A percentile compares a stretch with the other conserved stretches of the same genome.
phyloP scores from a whole-genome alignment of 2,329 filamentous ascomycete species.

The Phaeosphaeria sp. region DNA sequence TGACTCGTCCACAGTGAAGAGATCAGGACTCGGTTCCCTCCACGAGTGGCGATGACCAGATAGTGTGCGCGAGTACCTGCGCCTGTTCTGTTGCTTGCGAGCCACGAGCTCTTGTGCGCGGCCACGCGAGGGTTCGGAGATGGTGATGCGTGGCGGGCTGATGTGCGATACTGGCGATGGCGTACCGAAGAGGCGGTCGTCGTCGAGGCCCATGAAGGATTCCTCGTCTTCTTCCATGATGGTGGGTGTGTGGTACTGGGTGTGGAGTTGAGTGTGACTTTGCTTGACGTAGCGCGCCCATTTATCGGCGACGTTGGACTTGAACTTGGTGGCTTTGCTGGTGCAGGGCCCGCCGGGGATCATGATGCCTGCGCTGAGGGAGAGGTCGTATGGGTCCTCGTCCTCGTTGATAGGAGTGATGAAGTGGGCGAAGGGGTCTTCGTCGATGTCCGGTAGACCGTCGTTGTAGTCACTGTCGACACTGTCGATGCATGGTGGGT shows the following conservation, averaged over 20 bases:
- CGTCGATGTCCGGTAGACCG: conserved; percentile 50
- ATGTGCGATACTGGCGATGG: conserved; percentile 40
- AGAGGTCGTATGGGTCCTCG: conserved; percentile 49
- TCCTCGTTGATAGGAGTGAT: conserved; percentile 51
- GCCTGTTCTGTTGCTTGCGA: conserved; percentile 38
- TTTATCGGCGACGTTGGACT: conserved; percentile 46
- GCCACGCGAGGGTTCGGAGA: conserved; percentile 44
- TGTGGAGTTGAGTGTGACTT: conserved; percentile 42
- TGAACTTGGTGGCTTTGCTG: conserved; percentile 48
- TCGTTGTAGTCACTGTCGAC: conserved; percentile 26
- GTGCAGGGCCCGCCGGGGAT: conserved; percentile 34
- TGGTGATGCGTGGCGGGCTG: conserved; percentile 32
- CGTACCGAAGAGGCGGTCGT: conserved; percentile 40
- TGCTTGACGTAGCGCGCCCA: conserved; percentile 51
- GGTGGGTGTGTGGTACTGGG: conserved; percentile 36
- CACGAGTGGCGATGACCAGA: conserved; percentile 51
- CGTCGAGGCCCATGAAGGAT: conserved; percentile 47
- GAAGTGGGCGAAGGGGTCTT: conserved; percentile 54
- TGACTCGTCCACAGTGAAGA: conserved; percentile 52
- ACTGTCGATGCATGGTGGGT: conserved; percentile 42
- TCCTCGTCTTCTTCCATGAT: conserved; percentile 44
- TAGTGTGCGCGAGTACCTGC: conserved; percentile 44
- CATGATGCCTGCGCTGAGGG: conserved; percentile 50
- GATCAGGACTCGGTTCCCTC: conserved; percentile 50
- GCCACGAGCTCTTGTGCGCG: conserved; percentile 46